Percentiles rank a stretch among this genome's conserved stretches.
Conservation (phyloP, 371 early-diverging fungal genomes). For the Dichotomocladium elegans region DNA sequence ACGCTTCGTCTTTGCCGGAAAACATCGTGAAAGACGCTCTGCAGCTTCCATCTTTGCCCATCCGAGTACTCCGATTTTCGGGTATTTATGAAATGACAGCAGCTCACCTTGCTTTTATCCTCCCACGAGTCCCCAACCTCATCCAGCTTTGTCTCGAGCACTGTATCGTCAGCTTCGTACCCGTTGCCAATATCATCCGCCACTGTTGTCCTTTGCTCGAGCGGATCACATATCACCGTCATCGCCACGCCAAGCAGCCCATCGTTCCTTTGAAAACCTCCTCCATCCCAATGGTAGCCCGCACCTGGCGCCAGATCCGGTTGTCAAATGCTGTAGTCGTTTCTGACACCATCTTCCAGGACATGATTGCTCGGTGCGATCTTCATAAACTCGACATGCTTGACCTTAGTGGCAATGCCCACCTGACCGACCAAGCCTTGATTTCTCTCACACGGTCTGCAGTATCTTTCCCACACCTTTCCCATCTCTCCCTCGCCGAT, state of each 20-base stretch:
- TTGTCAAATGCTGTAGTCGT: neutral
- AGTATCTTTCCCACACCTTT: neutral
- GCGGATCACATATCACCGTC: neutral
- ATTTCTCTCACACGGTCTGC: neutral
- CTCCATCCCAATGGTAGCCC: neutral
- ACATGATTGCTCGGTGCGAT: neutral
- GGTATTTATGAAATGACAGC: conserved; percentile 22
- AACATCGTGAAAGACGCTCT: neutral
- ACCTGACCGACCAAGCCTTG: conserved; percentile 7
- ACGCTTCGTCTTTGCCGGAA: conserved; percentile 7
- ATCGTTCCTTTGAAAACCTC: neutral
- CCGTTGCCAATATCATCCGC: conserved; percentile 13
- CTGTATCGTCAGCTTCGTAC: conserved; percentile 17
- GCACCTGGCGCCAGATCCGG: neutral
- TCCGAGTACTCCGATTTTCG: conserved; percentile 8
- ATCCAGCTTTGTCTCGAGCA: conserved; percentile 4
- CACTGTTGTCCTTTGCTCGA: conserved; percentile 8
- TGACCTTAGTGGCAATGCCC: conserved; percentile 1
- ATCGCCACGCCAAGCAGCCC: neutral
- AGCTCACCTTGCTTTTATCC: conserved; percentile 8
- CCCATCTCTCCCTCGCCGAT: neutral
- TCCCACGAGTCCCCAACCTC: conserved; percentile 14
- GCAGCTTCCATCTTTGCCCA: neutral
- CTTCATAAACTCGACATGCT: neutral
- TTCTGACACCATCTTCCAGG: neutral